These are phyloP conservation scores for Tulasnella sp. DNA, from an alignment of 768 basidiomycete species.

Conservation along the genomic window DNA sequence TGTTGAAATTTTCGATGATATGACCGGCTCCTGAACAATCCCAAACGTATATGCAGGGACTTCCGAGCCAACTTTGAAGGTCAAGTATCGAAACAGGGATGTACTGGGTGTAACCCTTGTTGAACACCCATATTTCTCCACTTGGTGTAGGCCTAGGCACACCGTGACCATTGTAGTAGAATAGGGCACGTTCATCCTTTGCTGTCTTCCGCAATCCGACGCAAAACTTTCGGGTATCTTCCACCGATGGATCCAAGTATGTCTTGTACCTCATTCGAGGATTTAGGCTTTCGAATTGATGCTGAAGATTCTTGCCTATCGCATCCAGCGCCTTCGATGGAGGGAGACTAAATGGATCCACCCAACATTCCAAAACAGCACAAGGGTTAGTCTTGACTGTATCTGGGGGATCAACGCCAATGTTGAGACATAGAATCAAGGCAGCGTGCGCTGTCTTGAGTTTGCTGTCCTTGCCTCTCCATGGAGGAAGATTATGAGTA, in stretches of 20 bases:
- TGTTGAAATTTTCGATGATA: slow-evolving; percentile 79
- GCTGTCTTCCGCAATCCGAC: slow-evolving; percentile 70
- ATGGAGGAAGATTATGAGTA: slow-evolving; percentile 13
- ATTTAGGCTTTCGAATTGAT: slow-evolving; percentile 92
- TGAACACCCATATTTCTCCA: slow-evolving; percentile 98
- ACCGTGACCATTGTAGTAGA: slow-evolving; percentile 98
- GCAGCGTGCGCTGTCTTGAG: slow-evolving; percentile 85
- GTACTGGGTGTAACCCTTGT: slow-evolving; percentile 92
- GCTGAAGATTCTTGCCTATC: slow-evolving; percentile 83
- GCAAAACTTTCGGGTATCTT: slow-evolving; percentile 84
- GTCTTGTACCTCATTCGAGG: slow-evolving; percentile 91
- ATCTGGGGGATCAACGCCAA: slow-evolving; percentile 96
- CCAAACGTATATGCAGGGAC: slow-evolving; percentile 96
- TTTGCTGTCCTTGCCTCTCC: slow-evolving; percentile 42
- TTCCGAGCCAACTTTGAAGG: slow-evolving; percentile 84
- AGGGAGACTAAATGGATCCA: slow-evolving; percentile 86
- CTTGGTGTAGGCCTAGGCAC: slow-evolving; percentile 93
- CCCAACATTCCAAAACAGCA: slow-evolving; percentile 91
- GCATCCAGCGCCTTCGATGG: slow-evolving; percentile 87
- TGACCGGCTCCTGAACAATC: slow-evolving; percentile 97
- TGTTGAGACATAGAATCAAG: slow-evolving; percentile 85
- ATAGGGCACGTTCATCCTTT: slow-evolving; percentile 84
- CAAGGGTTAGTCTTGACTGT: slow-evolving; percentile 95
- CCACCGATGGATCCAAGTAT: slow-evolving; percentile 86
- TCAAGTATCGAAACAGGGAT: slow-evolving; percentile 93